Base-by-base conservation (phyloP, 768 basidiomycete genomes). In the Macrolepiota dolichaula region DNA sequence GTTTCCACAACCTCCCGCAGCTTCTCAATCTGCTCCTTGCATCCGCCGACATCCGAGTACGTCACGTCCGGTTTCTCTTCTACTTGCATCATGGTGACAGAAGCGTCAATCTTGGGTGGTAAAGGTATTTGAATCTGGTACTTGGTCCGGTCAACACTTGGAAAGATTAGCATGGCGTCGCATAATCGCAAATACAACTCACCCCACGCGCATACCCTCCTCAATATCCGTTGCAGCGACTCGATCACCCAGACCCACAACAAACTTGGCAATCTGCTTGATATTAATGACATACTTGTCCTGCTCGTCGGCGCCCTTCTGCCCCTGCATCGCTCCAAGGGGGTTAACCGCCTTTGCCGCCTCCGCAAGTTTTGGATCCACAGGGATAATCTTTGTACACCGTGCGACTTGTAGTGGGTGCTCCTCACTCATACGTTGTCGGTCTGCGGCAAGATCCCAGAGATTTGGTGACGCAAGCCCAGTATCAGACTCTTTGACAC, bases 201-300 rank as follows among this genome's bases (percentile, higher is more conserved):
- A 98, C 96, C 96, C 97, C 42, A 99, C 97, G 57, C 97, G 89
- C 97, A 99, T 99, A n/a, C 97, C 97, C 79, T 99, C 97, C 73
- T 99, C 97, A 56, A 99, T 95, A 77, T 99, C 97, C 2, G 96
- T 97, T 11, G 95, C 92, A 24, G 97, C 93, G 1, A 99, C 95
- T 44, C 94, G 89, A 66, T 99, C 97, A 19, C 95, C 96, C 4
- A 99, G 78, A 19, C 95, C 97, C 46, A 99, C 97, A 10, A 99
- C 97, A 71, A 98, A 98, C 76, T 99, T 99, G 9, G 97, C 97
- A 70, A 98, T 97, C 77, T 99, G 97, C 74, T 98, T 97, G 76
- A 99, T 96, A 72, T 96, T 97, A 75, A 99, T 98, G 68, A 99
- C 94, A 75, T 99, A 98, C 76, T 98, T 96, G 78, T 98, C 96